Evolutionary conservation across 2,329 filamentous ascomycete genomes (phyloP).

Genomic region (Alternaria atra): DNA sequence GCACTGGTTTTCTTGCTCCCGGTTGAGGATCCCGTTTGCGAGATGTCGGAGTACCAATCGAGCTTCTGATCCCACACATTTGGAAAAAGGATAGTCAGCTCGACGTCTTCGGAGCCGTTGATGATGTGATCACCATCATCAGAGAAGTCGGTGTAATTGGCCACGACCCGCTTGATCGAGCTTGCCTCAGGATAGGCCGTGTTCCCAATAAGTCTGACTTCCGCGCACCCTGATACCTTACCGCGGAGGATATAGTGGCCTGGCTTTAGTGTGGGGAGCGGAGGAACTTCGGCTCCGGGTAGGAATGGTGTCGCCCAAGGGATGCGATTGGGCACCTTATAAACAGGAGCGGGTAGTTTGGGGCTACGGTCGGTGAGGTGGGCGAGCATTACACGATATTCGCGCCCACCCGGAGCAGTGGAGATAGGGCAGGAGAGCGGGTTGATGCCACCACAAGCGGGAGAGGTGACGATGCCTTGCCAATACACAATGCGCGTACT

Average conservation of each 20-base stretch:
- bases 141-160: constrained; percentile 51
- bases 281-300: constrained; percentile 19
- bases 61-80: constrained; percentile 37
- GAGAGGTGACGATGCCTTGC: constrained; percentile 51
- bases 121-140: constrained; percentile 48
- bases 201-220: constrained; percentile 22
- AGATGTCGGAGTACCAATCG: constrained; percentile 54
- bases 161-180: constrained; percentile 40
- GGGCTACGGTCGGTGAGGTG: constrained; percentile 47
- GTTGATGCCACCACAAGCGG: constrained; percentile 57
- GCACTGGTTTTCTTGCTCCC: constrained; percentile 53
- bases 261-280: background rate
- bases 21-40: constrained; percentile 39
- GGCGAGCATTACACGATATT: constrained; percentile 56
- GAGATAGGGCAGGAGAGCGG: constrained; percentile 55
- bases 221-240: constrained; percentile 17
- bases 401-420: constrained; percentile 51
- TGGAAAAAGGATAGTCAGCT: constrained; percentile 13
- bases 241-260: constrained; percentile 27
- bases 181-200: background rate
- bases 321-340: constrained; percentile 38
- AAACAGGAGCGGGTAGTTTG: constrained; percentile 24
- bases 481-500: constrained; percentile 56
- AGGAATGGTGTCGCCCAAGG: constrained; percentile 50
- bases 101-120: constrained; percentile 50